A percentile compares a stretch with the other conserved stretches of the same genome.
Conservation (phyloP, 176 grass and related monocot species). For the Rhynchospora breviuscula region DNA sequence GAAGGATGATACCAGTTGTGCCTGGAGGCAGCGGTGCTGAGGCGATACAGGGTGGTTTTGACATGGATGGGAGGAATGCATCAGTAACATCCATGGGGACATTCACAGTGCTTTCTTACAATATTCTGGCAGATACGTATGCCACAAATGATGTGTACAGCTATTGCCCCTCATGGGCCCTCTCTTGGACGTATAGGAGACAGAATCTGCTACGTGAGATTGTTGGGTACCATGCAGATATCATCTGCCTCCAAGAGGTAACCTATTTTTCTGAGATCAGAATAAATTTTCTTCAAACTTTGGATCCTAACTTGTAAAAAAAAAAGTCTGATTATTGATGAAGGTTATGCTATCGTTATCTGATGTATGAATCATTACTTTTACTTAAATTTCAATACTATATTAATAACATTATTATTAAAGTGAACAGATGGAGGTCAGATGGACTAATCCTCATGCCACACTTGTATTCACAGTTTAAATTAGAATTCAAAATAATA, state of each 20-base stretch:
- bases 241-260: constrained; percentile 99
- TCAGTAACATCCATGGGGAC: constrained; percentile 43
- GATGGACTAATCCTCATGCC: constrained; percentile 8
- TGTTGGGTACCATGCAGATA: constrained; percentile 95
- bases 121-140: constrained; percentile 95
- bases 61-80: constrained; percentile 54
- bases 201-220: constrained; percentile 98
- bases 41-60: constrained; percentile 57
- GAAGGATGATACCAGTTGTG: constrained; percentile 71
- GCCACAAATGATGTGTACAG: constrained; percentile 79
- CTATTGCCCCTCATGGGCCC: constrained; percentile 97
- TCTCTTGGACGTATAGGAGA: constrained; percentile 92
- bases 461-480: not conserved
- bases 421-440: not conserved
- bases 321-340: not conserved
- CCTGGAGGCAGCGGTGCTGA: constrained; percentile 31
- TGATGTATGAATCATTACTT: no score
- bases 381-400: not conserved
- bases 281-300: constrained; percentile 9
- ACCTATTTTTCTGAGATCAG: not conserved
- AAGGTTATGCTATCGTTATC: not conserved
- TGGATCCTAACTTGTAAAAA: not conserved
- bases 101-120: constrained; percentile 94
- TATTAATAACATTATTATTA: not conserved
- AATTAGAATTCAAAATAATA: not conserved